Base-by-base conservation (phyloP, 2,329 filamentous ascomycete species). In the Magnaporthales sp. region DNA sequence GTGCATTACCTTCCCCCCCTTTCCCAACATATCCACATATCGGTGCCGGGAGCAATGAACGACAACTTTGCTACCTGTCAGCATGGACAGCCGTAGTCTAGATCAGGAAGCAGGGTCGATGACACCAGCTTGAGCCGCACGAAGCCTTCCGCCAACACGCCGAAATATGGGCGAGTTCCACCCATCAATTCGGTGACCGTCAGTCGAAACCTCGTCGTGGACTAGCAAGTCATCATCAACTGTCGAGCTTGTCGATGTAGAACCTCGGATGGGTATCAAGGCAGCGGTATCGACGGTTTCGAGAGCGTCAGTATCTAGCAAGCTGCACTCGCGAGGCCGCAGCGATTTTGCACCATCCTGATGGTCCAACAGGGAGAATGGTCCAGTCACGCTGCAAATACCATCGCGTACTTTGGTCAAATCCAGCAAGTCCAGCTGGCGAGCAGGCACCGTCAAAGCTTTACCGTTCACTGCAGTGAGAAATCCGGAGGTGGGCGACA, bases 151-250 rank as follows among this genome's bases (percentile, higher is more conserved):
- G 7, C 64, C 64, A 26, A 65, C 22, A 10, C 38, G 10, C n/a
- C 31, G 58, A 56, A 65, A 65, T 4, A 65, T 22, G 5, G 11
- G n/a, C 29, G 64, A 65, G 29, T 61, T 27, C 64, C 64, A 65
- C 5, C n/a, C n/a, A 31, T 24, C 27, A 32, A 65, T n/a, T 24
- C 29, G 26, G 11, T 38, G 30, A 19, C 15, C 13, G 29, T 38
- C 51, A 3, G 24, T 54, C 27, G 27, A 26, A 15, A 58, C 9
- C 8, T 58, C 54, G 15, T 58, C 22, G 24, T 6, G 3, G 22
- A 15, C n/a, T 22, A 26, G n/a, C 6, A 26, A 1, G 4, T 58
- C n/a, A 4, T 58, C n/a, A 26, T 58, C 24, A 10, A 15, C 11
- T 13, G 54, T n/a, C 9, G 4, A 58, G 54, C 11, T 6, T 8